A percentile compares a stretch with the other conserved stretches of the same genome.
Evolutionary conservation across 768 basidiomycete species (phyloP).

Genomic region (Phaffia australis): DNA sequence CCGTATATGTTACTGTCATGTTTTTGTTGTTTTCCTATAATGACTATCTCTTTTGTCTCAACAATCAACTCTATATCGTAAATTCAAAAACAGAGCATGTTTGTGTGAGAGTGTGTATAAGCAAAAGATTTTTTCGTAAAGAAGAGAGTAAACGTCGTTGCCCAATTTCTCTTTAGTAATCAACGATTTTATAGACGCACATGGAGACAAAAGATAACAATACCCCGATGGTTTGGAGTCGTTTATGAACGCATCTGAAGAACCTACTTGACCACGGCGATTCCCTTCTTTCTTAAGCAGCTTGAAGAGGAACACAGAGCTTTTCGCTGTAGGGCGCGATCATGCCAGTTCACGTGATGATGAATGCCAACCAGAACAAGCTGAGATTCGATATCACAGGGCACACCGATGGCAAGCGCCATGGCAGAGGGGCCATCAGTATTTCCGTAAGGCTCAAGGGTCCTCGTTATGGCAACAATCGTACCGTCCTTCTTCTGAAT

Average conservation of each 20-base stretch:
- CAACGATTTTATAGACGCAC: too few species aligned
- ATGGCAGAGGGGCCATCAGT: constrained; percentile 25
- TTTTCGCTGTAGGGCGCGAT: constrained; percentile 77
- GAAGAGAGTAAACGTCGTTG: too few species aligned
- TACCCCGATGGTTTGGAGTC: too few species aligned
- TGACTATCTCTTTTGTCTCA: too few species aligned
- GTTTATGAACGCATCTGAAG: constrained; percentile 5
- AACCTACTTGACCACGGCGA: constrained; percentile 30
- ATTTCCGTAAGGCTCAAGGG: constrained; percentile 25
- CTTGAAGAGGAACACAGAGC: constrained; percentile 31
- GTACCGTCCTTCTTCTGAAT: constrained; percentile 78
- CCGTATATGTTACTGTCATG: too few species aligned
- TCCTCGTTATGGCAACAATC: constrained; percentile 42
- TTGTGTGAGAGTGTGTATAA: too few species aligned
- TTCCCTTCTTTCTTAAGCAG: constrained; percentile 34
- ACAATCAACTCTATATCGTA: too few species aligned
- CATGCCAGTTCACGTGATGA: constrained; percentile 64
- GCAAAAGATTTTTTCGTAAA: too few species aligned
- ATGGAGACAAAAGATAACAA: too few species aligned
- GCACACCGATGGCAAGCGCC: constrained; percentile 58
- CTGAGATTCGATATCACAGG: constrained; percentile 87
- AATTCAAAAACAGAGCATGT: too few species aligned
- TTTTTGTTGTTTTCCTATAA: too few species aligned
- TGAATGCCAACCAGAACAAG: constrained; percentile 81
- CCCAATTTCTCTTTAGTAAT: too few species aligned